Evolutionary conservation across 345 rosid species (phyloP).

Genomic region (Arabidopsis arenosa): DNA sequence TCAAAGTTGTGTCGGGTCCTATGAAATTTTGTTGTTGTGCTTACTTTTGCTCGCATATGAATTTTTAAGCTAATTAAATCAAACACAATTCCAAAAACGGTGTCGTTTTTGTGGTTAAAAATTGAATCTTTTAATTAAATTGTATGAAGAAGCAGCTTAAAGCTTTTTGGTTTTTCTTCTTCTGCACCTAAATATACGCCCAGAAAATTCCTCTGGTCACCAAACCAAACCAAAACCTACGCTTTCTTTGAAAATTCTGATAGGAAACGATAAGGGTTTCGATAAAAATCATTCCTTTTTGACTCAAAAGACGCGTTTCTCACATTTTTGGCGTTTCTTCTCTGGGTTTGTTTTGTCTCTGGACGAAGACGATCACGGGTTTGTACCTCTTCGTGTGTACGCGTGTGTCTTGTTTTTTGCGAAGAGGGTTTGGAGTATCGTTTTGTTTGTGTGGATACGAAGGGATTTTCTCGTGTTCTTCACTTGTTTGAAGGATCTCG

Average conservation of each 20-base stretch:
- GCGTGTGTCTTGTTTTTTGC: not conserved
- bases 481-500: slow-evolving; percentile 31
- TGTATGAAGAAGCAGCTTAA: slow-evolving; percentile 22
- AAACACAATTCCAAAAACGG: not conserved
- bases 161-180: slow-evolving; percentile 7
- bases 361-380: slow-evolving; percentile 41
- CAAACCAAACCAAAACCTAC: slow-evolving; percentile 27
- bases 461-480: slow-evolving; percentile 44
- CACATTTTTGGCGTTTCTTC: slow-evolving; percentile 21
- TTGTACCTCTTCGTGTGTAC: not conserved
- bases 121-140: not conserved
- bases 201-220: slow-evolving; percentile 20
- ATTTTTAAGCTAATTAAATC: not conserved
- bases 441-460: slow-evolving; percentile 15
- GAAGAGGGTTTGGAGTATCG: not conserved
- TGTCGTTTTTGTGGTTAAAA: not conserved
- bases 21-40: not conserved
- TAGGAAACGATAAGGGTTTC: slow-evolving; percentile 5
- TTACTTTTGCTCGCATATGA: slow-evolving; percentile 23
- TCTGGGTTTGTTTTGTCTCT: not conserved
- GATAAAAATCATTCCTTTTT: not conserved
- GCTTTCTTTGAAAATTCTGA: slow-evolving; percentile 26
- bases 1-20: slow-evolving; percentile 18
- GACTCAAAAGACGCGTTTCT: slow-evolving; percentile 13
- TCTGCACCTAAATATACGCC: slow-evolving; percentile 14